These are phyloP conservation scores for Cyclocybe cylindracea DNA, from an alignment of 768 basidiomycete genomes.

Conservation along the genomic window DNA sequence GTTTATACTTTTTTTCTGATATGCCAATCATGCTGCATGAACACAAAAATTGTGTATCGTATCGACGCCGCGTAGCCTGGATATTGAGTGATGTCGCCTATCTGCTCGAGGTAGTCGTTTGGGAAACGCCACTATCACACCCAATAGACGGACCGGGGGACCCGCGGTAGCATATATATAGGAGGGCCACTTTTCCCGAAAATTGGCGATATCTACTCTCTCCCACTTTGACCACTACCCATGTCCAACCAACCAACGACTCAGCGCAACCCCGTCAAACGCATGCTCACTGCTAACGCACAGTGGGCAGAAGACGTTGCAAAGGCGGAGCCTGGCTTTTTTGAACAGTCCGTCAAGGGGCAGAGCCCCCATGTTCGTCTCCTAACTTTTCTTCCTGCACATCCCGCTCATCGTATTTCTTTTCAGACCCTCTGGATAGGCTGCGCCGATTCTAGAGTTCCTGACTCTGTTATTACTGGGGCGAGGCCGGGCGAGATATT, in stretches of 20 bases:
- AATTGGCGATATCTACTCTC: no score
- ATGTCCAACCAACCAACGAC: neutral
- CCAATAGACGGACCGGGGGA: no score
- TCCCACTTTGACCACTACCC: no score
- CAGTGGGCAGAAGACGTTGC: constrained; percentile 71
- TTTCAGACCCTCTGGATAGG: constrained; percentile 75
- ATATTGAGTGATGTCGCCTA: no score
- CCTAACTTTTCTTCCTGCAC: constrained; percentile 3
- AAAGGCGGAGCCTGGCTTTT: constrained; percentile 61
- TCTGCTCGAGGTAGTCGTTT: neutral
- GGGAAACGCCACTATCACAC: no score
- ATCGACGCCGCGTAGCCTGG: neutral
- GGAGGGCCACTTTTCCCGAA: no score
- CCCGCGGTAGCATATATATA: constrained; percentile 1
- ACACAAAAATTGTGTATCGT: neutral
- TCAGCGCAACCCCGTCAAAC: constrained; percentile 21
- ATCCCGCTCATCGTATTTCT: constrained; percentile 3
- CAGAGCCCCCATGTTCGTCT: constrained; percentile 64
- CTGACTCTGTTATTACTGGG: constrained; percentile 72
- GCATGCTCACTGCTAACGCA: constrained; percentile 50
- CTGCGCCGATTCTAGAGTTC: constrained; percentile 84
- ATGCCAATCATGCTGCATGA: constrained; percentile 15
- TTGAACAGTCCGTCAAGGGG: constrained; percentile 56
- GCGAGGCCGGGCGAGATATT: constrained; percentile 81
- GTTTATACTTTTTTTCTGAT: constrained; percentile 14